Base-by-base conservation (phyloP, 345 rosid genomes). In the Syzygium oleosum region DNA sequence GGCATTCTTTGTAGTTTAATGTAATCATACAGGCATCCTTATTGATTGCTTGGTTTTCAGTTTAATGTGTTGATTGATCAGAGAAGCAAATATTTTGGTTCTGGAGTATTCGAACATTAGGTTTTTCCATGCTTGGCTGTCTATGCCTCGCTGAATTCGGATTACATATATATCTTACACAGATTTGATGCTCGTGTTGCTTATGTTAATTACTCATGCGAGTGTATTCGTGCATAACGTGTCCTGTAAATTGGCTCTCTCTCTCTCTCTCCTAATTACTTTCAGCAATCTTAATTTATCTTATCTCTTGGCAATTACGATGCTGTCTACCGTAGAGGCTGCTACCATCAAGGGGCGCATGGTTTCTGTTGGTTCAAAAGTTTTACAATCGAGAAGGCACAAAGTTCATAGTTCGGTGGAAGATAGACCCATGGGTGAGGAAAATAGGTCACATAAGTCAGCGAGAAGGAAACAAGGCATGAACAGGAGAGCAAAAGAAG, bases 301-400 rank as follows among this genome's bases (percentile, higher is more conserved):
- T 73, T 34, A 34, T 34, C 38, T 68, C 1, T 68, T 34, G 80
- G 80, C 23, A 68, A 68, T 34, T 68, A 19, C 5, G 25, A 38
- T 73, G 80, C 46, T 73, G 80, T 73, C 23, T 73, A 38, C 25
- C 5, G 38, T 22, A 84, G 59, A 84, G 79, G 84, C 86, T 61
- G 13, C 29, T 85, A 49, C n/a, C 11, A 29, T 55, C 31, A 29
- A 84, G 84, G 68, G 58, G 89, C 29, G 12, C 79, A 92, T 93
- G 93, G 96, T 95, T 89, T 91, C 94, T 84, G 90, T 93, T 90
- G 97, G 96, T 84, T 92, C 91, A 17, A 92, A 93, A 89, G 93
- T 91, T 88, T 91, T 94, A 77, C 88, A 90, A 17, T 91, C 86
- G 6, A 90, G 90, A 79, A 93, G 92, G 84, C 86, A 84, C 63